Conservation (phyloP, 2,329 filamentous ascomycete genomes). For the Diplocarpon rosae region DNA sequence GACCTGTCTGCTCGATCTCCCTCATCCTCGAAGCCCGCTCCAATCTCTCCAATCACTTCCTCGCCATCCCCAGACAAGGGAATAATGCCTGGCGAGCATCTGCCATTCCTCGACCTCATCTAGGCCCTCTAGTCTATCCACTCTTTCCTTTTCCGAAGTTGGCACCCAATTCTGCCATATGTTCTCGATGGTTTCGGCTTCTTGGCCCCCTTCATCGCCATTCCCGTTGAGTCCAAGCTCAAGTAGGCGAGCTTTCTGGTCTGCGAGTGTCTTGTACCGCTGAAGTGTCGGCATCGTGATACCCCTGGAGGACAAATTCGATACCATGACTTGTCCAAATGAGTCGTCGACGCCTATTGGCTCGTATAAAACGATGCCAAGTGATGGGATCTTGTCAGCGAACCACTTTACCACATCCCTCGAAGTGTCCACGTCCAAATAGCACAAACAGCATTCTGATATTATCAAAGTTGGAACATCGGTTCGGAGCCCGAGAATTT, state of each 20-base stretch:
- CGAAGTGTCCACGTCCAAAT: slow-evolving; percentile 59
- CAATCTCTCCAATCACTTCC: slow-evolving; percentile 14
- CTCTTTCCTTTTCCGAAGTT: slow-evolving; percentile 61
- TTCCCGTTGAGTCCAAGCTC: slow-evolving; percentile 49
- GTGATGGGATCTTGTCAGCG: slow-evolving; percentile 34
- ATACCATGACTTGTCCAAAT: slow-evolving; percentile 86
- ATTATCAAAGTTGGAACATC: slow-evolving; percentile 70
- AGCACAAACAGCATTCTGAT: slow-evolving; percentile 93
- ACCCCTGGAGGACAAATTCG: slow-evolving; percentile 71
- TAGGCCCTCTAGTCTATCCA: slow-evolving; percentile 72
- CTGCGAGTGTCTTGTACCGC: slow-evolving; percentile 53
- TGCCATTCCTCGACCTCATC: slow-evolving; percentile 96
- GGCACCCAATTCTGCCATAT: slow-evolving; percentile 70
- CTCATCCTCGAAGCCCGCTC: neutral
- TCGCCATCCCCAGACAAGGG: slow-evolving; percentile 77
- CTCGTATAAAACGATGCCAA: slow-evolving; percentile 72
- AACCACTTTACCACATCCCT: slow-evolving; percentile 56
- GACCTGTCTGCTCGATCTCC: neutral
- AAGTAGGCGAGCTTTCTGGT: slow-evolving; percentile 57
- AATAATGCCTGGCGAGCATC: slow-evolving; percentile 78
- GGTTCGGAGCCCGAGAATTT: slow-evolving; percentile 37
- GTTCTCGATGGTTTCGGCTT: slow-evolving; percentile 49
- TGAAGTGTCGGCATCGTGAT: slow-evolving; percentile 79
- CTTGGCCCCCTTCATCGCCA: slow-evolving; percentile 33
- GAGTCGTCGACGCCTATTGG: slow-evolving; percentile 73